Percentiles rank a stretch among this genome's conserved stretches.
Conservation (phyloP, 805 yeast species). For the Saccharomycopsis oosterbeekiorum region DNA sequence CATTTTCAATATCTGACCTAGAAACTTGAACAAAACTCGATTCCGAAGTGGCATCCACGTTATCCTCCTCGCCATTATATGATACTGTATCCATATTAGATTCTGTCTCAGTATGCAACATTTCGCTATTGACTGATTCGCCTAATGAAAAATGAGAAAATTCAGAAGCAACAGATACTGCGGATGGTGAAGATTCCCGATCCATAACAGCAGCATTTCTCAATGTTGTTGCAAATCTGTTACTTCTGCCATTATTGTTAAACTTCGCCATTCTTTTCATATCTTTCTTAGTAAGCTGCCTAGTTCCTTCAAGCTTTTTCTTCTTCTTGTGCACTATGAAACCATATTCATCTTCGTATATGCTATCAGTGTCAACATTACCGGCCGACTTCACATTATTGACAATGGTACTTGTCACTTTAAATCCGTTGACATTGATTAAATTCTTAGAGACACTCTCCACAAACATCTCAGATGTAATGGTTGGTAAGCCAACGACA, state of each 20-base stretch:
- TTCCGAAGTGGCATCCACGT: background rate
- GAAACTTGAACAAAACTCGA: background rate
- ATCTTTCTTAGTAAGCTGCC: constrained; percentile 34
- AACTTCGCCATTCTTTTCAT: constrained; percentile 23
- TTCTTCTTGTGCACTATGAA: constrained; percentile 31
- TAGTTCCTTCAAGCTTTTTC: constrained; percentile 21
- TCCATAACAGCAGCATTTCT: background rate
- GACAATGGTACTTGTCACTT: background rate
- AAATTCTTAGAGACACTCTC: constrained; percentile 34
- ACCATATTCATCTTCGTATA: constrained; percentile 44
- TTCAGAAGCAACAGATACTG: constrained; percentile 39
- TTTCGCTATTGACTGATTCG: constrained; percentile 23
- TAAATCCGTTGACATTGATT: background rate
- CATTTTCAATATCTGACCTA: constrained; percentile 4
- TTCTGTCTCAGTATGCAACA: constrained; percentile 14
- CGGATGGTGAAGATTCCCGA: constrained; percentile 35
- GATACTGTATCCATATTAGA: constrained; percentile 5
- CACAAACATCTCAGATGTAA: constrained; percentile 52
- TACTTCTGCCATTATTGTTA: background rate
- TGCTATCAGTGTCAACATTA: background rate
- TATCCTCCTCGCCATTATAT: background rate
- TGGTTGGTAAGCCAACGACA: constrained; percentile 73
- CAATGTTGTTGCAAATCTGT: background rate
- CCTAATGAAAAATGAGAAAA: constrained; percentile 49
- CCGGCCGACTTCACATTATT: constrained; percentile 2